phyloP scores from a whole-genome alignment of 106 monocot genomes.

The Phalaenopsis aphrodite region DNA sequence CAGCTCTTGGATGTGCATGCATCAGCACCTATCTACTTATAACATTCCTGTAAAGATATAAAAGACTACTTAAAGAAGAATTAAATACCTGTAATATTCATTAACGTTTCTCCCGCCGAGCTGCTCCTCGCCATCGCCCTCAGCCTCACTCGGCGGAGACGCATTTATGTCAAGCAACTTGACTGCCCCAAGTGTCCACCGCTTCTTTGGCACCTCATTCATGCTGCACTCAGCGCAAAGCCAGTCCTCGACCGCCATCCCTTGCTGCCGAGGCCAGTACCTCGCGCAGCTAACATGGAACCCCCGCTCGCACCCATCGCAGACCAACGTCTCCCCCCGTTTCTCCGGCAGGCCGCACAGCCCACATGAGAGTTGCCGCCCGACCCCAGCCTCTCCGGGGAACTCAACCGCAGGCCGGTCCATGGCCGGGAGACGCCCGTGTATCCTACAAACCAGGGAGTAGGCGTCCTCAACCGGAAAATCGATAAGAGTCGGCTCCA shows the following conservation, averaged over 20 bases:
- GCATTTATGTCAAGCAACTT: slow-evolving; percentile 78
- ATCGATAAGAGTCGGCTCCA: neutral
- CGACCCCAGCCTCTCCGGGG: slow-evolving; percentile 79
- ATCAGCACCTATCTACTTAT: neutral
- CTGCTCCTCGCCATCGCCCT: slow-evolving; percentile 24
- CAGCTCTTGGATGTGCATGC: neutral
- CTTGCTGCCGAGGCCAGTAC: slow-evolving; percentile 12
- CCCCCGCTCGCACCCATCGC: slow-evolving; percentile 94
- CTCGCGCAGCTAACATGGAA: slow-evolving; percentile 73
- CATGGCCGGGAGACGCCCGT: slow-evolving; percentile 5
- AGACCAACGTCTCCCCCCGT: slow-evolving; percentile 49
- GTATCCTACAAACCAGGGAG: slow-evolving; percentile 29
- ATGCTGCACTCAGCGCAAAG: slow-evolving; percentile 53
- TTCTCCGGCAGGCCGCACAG: slow-evolving; percentile 57
- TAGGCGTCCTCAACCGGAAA: slow-evolving; percentile 28
- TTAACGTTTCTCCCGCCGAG: neutral
- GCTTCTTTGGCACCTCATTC: slow-evolving; percentile 36
- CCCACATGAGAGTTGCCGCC: slow-evolving; percentile 28
- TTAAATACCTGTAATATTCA: slow-evolving; percentile 24
- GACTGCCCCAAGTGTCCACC: slow-evolving; percentile 58
- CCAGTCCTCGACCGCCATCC: slow-evolving; percentile 50
- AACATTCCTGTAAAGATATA: neutral
- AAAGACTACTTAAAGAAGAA: neutral
- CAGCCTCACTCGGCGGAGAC: slow-evolving; percentile 44
- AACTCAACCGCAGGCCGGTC: slow-evolving; percentile 31